Evolutionary conservation across 805 yeast genomes (phyloP), one percentile per base, ranked within the genome.

Genomic region (Saturnispora kantuleensis): DNA sequence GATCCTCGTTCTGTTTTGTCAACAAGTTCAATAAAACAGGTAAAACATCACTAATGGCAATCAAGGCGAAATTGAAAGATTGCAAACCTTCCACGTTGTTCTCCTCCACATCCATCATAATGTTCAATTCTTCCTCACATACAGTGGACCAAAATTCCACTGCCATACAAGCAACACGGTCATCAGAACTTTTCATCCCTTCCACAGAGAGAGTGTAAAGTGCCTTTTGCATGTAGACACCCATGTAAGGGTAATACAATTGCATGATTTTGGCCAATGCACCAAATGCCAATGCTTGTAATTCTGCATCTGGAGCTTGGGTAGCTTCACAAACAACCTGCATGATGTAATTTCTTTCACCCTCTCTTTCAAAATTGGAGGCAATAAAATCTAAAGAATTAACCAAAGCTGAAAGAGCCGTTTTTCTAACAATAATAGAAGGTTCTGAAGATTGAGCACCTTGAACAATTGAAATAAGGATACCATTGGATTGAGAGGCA

Each of bases 121-220:
- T 79, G 51, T 86, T 96, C 50, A 84, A 72, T 65, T 93, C 98
- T 59, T 84, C 96, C 68, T 93, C 98, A 69, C 97, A 89, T n/a
- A 93, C 93, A n/a, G 98, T 87, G 48, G 90, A 80, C 98, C 98
- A 93, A 63, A 93, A 90, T 67, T 93, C 98, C 47, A 93, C 93
- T 29, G 98, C 97, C 97, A 90, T 89, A 60, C 97, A 87, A 1
- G 96, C 83, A 29, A 93, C 97, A 55, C 77, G 77, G 56, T 84
- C 95, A 65, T 86, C 83, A 6, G 56, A 52, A 46, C 87, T 81
- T 64, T 81, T 81, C 96, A 93, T 93, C 37, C 97, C 97, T 16
- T 80, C 67, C 37, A 90, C 88, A 4, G 97, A 89, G 47, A 93
- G 72, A 13, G 87, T 86, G 55, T 84, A 93, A 43, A 93, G 68